These are phyloP conservation scores for Rhododendron ovatum DNA, from an alignment of 148 eudicot species.

Conservation along the genomic window DNA sequence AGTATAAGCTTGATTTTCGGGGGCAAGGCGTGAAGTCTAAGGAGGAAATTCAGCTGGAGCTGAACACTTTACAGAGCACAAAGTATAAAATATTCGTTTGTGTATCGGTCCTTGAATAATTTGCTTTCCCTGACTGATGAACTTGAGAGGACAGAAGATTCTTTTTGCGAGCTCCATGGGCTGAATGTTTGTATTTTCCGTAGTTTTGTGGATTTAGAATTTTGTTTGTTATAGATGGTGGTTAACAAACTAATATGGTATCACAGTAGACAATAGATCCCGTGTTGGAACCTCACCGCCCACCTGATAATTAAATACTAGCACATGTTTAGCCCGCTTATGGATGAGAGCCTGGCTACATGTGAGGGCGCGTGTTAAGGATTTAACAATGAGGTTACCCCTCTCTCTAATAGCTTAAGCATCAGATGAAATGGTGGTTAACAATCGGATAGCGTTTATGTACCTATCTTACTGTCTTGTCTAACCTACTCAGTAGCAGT, in stretches of 20 bases:
- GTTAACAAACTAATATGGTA: not conserved
- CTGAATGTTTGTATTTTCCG: not conserved
- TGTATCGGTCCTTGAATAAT: not conserved
- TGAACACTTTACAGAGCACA: slow-evolving; percentile 42
- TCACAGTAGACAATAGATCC: not conserved
- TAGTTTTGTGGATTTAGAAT: not conserved
- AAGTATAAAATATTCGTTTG: slow-evolving; percentile 36
- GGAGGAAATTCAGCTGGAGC: slow-evolving; percentile 66
- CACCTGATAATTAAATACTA: not conserved
- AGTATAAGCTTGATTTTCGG: slow-evolving; percentile 50
- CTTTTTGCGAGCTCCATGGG: not conserved
- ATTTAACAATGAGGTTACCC: not conserved
- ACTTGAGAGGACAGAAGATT: not conserved
- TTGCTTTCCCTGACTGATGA: slow-evolving; percentile 3
- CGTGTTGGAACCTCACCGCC: not conserved
- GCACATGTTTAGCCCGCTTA: not conserved
- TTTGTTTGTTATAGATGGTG: not conserved
- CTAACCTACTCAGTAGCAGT: not conserved
- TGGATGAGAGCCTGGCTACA: not conserved
- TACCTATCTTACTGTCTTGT: not conserved
- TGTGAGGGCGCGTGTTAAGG: not conserved
- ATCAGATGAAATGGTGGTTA: no score
- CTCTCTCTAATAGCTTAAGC: not conserved
- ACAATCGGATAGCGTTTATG: not conserved
- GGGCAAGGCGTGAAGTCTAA: slow-evolving; percentile 56